Evolutionary conservation across 371 early-diverging fungal species (phyloP).

Genomic region (Apophysomyces sp.): DNA sequence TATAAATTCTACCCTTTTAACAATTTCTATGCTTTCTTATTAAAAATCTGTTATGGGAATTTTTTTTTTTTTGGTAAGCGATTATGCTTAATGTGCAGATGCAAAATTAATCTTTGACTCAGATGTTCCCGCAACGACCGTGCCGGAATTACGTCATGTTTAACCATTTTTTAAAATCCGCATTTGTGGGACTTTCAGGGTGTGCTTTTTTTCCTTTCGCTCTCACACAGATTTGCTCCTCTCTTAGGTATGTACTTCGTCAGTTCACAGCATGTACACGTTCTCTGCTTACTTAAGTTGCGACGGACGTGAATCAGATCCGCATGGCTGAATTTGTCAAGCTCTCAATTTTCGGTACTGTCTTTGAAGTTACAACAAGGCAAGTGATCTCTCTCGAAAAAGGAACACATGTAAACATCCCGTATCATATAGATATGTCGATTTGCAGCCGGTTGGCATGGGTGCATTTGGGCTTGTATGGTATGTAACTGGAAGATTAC

Average conservation of each 20-base stretch:
- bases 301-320: not conserved
- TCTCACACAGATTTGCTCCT: not conserved
- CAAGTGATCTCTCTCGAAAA: slow-evolving; percentile 19
- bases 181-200: not conserved
- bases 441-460: slow-evolving; percentile 95
- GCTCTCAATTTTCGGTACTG: slow-evolving; percentile 87
- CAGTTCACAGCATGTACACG: not conserved
- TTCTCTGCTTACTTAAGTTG: not conserved
- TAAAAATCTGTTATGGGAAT: no score
- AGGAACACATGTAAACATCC: not conserved
- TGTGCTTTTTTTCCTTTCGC: not conserved
- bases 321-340: slow-evolving; percentile 83
- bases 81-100: no score
- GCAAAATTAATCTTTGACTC: no score
- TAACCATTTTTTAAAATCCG: not conserved
- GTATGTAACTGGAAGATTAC: slow-evolving; percentile 46
- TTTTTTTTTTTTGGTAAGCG: no score
- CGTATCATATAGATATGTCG: slow-evolving; percentile 67
- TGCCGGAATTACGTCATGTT: not conserved
- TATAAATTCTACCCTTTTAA: no score
- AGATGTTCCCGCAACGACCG: no score
- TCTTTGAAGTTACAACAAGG: slow-evolving; percentile 92
- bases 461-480: slow-evolving; percentile 97
- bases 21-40: no score
- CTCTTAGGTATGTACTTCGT: not conserved